Evolutionary conservation across 2,329 filamentous ascomycete genomes (phyloP).

Genomic region (Davidsoniella eucalypti): DNA sequence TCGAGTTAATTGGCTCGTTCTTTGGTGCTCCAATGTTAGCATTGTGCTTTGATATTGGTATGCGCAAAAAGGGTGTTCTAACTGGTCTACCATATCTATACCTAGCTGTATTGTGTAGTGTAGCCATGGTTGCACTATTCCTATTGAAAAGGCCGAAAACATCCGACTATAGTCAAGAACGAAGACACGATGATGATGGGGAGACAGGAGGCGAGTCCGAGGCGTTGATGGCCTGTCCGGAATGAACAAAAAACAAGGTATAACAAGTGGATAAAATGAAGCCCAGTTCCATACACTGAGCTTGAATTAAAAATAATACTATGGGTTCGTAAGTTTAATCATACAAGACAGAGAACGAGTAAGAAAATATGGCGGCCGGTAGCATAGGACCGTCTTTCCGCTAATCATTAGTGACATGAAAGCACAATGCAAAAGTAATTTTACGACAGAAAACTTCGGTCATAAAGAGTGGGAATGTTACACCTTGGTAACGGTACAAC

Average conservation of each 20-base stretch:
- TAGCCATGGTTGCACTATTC: conserved; percentile 18
- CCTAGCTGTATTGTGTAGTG: conserved; percentile 18
- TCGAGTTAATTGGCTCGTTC: conserved; percentile 24
- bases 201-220: neutral
- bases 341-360: no score
- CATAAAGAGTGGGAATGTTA: neutral
- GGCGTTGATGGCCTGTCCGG: neutral
- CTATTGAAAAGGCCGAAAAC: conserved; percentile 21
- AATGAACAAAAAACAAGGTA: neutral
- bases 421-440: neutral
- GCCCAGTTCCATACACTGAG: neutral
- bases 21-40: conserved; percentile 26
- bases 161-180: conserved; percentile 13
- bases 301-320: conserved; percentile 5
- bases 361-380: no score
- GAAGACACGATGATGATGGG: conserved; percentile 8
- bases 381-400: no score
- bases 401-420: no score
- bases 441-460: no score
- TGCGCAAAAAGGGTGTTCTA: conserved; percentile 22
- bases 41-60: conserved; percentile 22
- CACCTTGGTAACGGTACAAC: neutral
- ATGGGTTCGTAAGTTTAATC: neutral
- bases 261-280: neutral
- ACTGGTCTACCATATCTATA: conserved; percentile 27